phyloP scores from a whole-genome alignment of 2,329 filamentous ascomycete species.

The Macrophomina tecta region DNA sequence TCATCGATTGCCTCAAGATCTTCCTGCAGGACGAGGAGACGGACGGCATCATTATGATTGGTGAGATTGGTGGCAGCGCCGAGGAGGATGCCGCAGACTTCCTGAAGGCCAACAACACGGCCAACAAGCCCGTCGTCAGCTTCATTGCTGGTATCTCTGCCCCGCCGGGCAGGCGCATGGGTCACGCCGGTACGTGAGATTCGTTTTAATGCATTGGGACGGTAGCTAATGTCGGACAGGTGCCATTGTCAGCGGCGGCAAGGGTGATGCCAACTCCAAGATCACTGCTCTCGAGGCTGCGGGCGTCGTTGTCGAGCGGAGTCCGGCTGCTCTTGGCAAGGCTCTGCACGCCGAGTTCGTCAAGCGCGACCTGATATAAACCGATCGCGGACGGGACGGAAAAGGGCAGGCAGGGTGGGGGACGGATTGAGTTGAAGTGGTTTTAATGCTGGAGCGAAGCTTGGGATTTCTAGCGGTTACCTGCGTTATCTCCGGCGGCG shows the following conservation, averaged over 20 bases:
- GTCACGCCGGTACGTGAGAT: slow-evolving; percentile 76
- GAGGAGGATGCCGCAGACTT: slow-evolving; percentile 99
- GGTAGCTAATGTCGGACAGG: slow-evolving; percentile 38
- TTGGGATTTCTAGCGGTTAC: slow-evolving; percentile 26
- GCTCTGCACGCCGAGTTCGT: slow-evolving; percentile 94
- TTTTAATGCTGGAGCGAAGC: slow-evolving; percentile 21
- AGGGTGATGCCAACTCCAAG: slow-evolving; percentile 98
- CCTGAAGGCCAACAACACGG: slow-evolving; percentile 87
- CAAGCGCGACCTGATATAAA: slow-evolving; percentile 88
- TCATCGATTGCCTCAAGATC: slow-evolving; percentile 98
- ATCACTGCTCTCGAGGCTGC: slow-evolving; percentile 91
- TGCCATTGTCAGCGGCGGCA: slow-evolving; percentile 96
- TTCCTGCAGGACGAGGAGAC: slow-evolving; percentile 97
- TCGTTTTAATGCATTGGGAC: neutral
- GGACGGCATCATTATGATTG: slow-evolving; percentile 99
- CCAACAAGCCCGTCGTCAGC: slow-evolving; percentile 94
- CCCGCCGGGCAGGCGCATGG: slow-evolving; percentile 95
- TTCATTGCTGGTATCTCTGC: slow-evolving; percentile 99
- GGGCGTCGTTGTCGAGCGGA: slow-evolving; percentile 95
- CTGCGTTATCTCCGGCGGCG: slow-evolving; percentile 25
- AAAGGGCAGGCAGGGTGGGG: slow-evolving; percentile 4
- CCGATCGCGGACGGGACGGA: slow-evolving; percentile 26
- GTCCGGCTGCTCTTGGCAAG: slow-evolving; percentile 90
- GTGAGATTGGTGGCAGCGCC: slow-evolving; percentile 95
- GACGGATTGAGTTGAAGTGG: neutral